phyloP scores from a whole-genome alignment of 305 asterid genomes.

The Ajuga reptans region DNA sequence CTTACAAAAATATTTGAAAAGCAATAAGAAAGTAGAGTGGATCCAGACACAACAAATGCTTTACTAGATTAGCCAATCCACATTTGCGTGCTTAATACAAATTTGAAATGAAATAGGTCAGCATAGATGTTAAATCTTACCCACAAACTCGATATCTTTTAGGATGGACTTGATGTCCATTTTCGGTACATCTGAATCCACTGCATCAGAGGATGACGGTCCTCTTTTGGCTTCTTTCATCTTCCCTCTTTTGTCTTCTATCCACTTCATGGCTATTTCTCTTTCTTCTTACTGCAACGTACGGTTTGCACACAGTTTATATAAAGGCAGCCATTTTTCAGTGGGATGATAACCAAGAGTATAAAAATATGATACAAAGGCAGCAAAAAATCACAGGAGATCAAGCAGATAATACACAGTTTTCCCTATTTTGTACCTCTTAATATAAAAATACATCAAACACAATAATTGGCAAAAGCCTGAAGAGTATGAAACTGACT shows the following conservation, averaged over 20 bases:
- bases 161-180: conserved; percentile 47
- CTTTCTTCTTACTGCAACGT: conserved; percentile 8
- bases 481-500: no score
- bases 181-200: conserved; percentile 27
- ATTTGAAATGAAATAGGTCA: neutral
- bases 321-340: neutral
- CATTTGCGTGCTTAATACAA: neutral
- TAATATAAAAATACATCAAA: no score
- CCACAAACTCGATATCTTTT: conserved; percentile 50
- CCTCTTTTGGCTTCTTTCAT: conserved; percentile 22
- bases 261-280: conserved; percentile 25
- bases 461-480: no score
- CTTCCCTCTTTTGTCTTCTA: conserved; percentile 27
- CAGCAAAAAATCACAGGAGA: no score
- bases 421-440: no score
- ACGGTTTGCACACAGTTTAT: no score
- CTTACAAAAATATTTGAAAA: neutral
- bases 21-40: neutral
- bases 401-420: no score
- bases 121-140: conserved; percentile 27
- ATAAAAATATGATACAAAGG: no score
- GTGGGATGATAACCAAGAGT: neutral
- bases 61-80: neutral
- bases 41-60: neutral
- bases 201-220: conserved; percentile 26